Evolutionary conservation across 1,139 yeast genomes (phyloP).

Genomic region (Kazachstania sp.): DNA sequence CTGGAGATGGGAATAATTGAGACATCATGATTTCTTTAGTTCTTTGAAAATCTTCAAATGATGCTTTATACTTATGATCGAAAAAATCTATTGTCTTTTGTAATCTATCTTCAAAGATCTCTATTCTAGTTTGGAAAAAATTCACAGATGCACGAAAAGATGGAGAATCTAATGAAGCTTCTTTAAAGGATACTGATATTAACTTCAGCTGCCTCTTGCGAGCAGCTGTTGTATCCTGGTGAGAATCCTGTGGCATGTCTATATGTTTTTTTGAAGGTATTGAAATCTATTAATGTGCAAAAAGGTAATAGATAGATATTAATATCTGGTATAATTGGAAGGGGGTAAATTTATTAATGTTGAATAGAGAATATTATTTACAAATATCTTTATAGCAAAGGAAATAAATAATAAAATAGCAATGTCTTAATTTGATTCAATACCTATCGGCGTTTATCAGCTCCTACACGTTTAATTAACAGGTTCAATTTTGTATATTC

Average conservation of each 20-base stretch:
- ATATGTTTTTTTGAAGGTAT: not conserved
- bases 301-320: no score
- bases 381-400: no score
- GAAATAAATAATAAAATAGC: no score
- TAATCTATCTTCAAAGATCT: constrained; percentile 63
- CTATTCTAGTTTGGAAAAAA: constrained; percentile 58
- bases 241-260: not conserved
- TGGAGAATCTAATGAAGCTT: constrained; percentile 89
- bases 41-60: constrained; percentile 48
- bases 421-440: no score
- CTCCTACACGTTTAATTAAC: no score
- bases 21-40: constrained; percentile 42
- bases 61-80: constrained; percentile 41
- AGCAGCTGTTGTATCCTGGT: not conserved
- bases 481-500: no score
- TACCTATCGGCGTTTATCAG: no score
- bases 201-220: constrained; percentile 36
- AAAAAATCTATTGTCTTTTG: constrained; percentile 49
- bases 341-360: no score
- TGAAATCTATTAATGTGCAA: not conserved
- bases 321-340: no score
- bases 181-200: constrained; percentile 76
- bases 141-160: constrained; percentile 75
- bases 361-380: no score
- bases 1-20: constrained; percentile 42